Evolutionary conservation across 345 rosid genomes (phyloP).

Genomic region (Populus euphratica): DNA sequence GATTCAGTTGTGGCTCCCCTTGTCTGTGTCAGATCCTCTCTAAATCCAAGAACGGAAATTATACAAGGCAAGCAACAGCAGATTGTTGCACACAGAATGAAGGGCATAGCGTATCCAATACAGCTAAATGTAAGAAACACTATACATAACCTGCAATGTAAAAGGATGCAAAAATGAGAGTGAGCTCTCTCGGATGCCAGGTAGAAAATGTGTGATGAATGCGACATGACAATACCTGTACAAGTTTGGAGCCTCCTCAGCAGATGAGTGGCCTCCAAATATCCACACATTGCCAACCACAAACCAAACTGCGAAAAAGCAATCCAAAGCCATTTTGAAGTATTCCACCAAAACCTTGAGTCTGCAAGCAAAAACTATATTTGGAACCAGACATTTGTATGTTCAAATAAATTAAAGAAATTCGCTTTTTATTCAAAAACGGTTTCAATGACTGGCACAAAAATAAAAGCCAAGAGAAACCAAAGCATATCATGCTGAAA

Average conservation of each 20-base stretch:
- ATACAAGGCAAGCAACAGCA: slow-evolving; percentile 98
- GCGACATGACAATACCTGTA: slow-evolving; percentile 51
- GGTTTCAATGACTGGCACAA: not conserved
- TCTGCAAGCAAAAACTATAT: slow-evolving; percentile 30
- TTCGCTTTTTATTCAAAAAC: not conserved
- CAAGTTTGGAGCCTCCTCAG: slow-evolving; percentile 84
- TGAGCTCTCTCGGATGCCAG: slow-evolving; percentile 11
- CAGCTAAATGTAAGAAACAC: slow-evolving; percentile 94
- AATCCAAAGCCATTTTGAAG: slow-evolving; percentile 94
- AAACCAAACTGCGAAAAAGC: slow-evolving; percentile 99
- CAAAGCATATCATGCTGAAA: not conserved
- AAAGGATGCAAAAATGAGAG: not conserved
- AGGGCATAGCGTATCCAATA: slow-evolving; percentile 98
- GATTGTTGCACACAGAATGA: slow-evolving; percentile 91
- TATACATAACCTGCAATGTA: slow-evolving; percentile 77
- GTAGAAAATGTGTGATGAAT: not conserved
- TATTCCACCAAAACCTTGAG: slow-evolving; percentile 79
- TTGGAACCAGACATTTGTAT: not conserved
- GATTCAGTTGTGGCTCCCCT: slow-evolving; percentile 94
- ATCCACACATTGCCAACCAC: slow-evolving; percentile 99
- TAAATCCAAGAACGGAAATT: slow-evolving; percentile 81
- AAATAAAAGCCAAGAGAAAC: not conserved
- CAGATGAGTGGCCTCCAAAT: slow-evolving; percentile 93
- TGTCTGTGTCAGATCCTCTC: slow-evolving; percentile 84
- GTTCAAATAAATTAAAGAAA: not conserved